Percentiles rank a stretch among this genome's conserved stretches.
phyloP scores from a whole-genome alignment of 768 basidiomycete species.

The Cystofilobasidium capitatum region DNA sequence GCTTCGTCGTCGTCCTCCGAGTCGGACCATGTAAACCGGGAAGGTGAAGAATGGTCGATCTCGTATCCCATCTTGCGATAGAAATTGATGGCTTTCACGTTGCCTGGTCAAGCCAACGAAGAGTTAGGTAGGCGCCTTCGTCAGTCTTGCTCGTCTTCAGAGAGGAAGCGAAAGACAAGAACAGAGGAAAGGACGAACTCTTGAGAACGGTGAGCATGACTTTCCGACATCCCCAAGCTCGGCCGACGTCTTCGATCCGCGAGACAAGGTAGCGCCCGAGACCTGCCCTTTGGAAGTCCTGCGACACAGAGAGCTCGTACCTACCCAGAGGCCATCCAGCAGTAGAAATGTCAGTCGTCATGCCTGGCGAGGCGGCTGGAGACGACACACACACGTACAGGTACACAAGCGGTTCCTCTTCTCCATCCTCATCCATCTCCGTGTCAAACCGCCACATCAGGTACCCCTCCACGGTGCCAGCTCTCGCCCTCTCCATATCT shows the following conservation, averaged over 20 bases:
- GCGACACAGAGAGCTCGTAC: not conserved
- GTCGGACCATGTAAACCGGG: constrained; percentile 4
- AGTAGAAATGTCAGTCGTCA: too few relatives aligned
- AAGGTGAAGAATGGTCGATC: not conserved
- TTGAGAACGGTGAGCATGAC: constrained; percentile 4
- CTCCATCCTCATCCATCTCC: not conserved
- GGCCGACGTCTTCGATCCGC: not conserved
- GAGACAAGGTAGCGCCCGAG: constrained; percentile 1
- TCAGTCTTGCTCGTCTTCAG: not conserved
- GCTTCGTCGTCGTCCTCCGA: not conserved
- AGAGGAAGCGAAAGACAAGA: not conserved
- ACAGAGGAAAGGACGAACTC: not conserved
- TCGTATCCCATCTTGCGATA: constrained; percentile 9
- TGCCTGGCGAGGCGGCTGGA: too few relatives aligned
- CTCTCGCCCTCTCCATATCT: not conserved
- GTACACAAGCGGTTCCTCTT: constrained; percentile 1
- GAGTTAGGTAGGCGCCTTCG: not conserved
- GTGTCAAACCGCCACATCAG: constrained; percentile 11
- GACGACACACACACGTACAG: not conserved
- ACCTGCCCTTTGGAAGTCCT: not conserved
- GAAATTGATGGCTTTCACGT: not conserved
- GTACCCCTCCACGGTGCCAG: not conserved
- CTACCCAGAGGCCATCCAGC: too few relatives aligned
- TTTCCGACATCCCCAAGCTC: not conserved
- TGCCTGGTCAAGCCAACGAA: not conserved